These are phyloP conservation scores for Cynanchum wilfordii DNA, from an alignment of 257 asterid species.

Conservation along the genomic window DNA sequence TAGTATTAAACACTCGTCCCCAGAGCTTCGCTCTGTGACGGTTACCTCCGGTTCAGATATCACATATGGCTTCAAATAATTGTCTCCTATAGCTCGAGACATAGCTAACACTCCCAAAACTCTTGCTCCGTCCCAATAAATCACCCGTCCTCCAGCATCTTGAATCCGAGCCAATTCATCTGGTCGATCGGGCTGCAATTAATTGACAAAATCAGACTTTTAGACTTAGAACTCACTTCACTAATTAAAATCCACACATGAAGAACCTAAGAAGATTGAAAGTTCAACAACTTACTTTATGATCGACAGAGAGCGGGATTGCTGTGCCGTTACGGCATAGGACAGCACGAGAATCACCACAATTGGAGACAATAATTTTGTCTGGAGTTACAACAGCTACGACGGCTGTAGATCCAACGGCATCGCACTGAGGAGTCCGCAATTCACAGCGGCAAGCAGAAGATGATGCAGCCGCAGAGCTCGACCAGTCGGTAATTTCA, in stretches of 20 bases:
- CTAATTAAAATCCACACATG: neutral
- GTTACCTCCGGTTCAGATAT: constrained; percentile 90
- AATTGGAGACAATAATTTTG: constrained; percentile 70
- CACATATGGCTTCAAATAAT: constrained; percentile 82
- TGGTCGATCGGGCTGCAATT: constrained; percentile 73
- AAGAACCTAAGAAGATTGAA: neutral
- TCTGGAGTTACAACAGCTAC: constrained; percentile 73
- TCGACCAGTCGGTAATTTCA: constrained; percentile 51
- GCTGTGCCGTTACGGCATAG: constrained; percentile 86
- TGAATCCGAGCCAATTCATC: constrained; percentile 77
- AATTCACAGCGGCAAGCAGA: constrained; percentile 82
- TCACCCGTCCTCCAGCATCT: constrained; percentile 94
- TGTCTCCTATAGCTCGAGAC: constrained; percentile 72
- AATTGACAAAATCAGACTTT: neutral
- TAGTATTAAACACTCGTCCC: constrained; percentile 73
- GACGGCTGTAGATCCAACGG: constrained; percentile 96
- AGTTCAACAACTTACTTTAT: constrained; percentile 46
- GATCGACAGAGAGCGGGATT: constrained; percentile 79
- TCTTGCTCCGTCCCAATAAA: constrained; percentile 87
- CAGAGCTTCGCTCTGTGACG: constrained; percentile 45
- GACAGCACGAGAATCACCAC: constrained; percentile 98
- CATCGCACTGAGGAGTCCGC: constrained; percentile 84
- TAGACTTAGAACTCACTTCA: no score
- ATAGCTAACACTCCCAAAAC: constrained; percentile 89
- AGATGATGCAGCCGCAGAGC: constrained; percentile 10